phyloP scores from a whole-genome alignment of 2,329 filamentous ascomycete species.

The Neofusicoccum laricinum region DNA sequence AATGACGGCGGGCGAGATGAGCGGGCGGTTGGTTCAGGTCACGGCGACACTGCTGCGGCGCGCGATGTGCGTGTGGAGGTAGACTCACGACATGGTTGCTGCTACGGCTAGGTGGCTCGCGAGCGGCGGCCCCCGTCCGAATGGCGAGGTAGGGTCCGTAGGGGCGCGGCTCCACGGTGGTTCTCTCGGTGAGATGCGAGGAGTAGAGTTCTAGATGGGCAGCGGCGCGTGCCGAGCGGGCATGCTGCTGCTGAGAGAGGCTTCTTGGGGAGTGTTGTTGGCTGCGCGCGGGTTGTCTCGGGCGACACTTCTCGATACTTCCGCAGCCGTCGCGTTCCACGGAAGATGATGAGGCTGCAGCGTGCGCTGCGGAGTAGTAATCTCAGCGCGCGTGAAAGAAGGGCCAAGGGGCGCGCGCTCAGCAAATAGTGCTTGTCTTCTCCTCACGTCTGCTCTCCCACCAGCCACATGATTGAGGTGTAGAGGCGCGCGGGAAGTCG shows the following conservation, averaged over 20 bases:
- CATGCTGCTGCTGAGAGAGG: not conserved
- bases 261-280: not conserved
- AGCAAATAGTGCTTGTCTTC: constrained; percentile 3
- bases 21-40: not conserved
- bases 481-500: not conserved
- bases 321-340: constrained; percentile 10
- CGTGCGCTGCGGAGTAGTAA: constrained; percentile 12
- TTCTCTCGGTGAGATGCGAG: not conserved
- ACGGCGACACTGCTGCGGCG: not conserved
- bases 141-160: not conserved
- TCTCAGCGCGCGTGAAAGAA: constrained; percentile 6
- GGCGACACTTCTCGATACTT: constrained; percentile 11
- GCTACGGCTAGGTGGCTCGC: not conserved
- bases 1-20: not conserved
- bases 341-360: constrained; percentile 13
- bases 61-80: not conserved
- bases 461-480: constrained; percentile 1
- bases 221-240: not conserved
- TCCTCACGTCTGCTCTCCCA: not conserved
- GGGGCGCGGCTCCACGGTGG: constrained; percentile 5
- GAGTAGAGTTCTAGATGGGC: constrained; percentile 5
- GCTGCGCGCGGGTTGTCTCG: not conserved
- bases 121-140: not conserved
- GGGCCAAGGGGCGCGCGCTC: constrained; percentile 1
- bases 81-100: constrained; percentile 16